Conservation (phyloP, 2,329 filamentous ascomycete genomes). For the Verticillium isaacii region DNA sequence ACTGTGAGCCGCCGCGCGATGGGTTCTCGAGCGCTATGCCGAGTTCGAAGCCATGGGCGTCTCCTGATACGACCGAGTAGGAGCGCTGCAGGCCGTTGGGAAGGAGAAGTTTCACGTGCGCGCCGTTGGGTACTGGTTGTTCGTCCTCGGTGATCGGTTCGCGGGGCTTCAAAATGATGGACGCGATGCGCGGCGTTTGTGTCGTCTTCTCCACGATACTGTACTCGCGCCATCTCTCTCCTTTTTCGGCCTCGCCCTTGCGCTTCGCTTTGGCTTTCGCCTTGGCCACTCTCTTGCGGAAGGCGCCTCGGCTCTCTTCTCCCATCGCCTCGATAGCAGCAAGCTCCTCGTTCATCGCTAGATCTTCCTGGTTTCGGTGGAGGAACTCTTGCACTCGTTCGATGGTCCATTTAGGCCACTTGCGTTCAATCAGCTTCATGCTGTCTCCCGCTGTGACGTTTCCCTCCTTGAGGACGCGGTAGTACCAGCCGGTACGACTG, state of each 20-base stretch:
- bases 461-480: conserved; percentile 54
- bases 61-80: conserved; percentile 56
- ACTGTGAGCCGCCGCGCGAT: conserved; percentile 57
- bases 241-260: conserved; percentile 18
- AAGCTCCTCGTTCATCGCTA: conserved; percentile 47
- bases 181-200: conserved; percentile 46
- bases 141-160: conserved; percentile 26
- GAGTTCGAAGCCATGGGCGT: conserved; percentile 45
- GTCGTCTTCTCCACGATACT: conserved; percentile 42
- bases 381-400: conserved; percentile 59
- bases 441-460: conserved; percentile 50
- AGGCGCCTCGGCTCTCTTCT: conserved; percentile 41
- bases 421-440: conserved; percentile 50
- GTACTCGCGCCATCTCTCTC: conserved; percentile 38
- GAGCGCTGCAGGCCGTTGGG: conserved; percentile 51
- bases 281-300: conserved; percentile 46
- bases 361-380: conserved; percentile 47
- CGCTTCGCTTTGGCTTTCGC: conserved; percentile 23
- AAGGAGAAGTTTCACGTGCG: conserved; percentile 53
- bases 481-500: conserved; percentile 62
- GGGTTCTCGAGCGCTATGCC: conserved; percentile 51
- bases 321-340: conserved; percentile 45
- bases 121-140: conserved; percentile 27
- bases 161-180: conserved; percentile 46
- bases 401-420: conserved; percentile 56